Evolutionary conservation across 495 filamentous ascomycete species (phyloP), one percentile per base, ranked within the genome.

Genomic region (Clavariopsis aquatica): DNA sequence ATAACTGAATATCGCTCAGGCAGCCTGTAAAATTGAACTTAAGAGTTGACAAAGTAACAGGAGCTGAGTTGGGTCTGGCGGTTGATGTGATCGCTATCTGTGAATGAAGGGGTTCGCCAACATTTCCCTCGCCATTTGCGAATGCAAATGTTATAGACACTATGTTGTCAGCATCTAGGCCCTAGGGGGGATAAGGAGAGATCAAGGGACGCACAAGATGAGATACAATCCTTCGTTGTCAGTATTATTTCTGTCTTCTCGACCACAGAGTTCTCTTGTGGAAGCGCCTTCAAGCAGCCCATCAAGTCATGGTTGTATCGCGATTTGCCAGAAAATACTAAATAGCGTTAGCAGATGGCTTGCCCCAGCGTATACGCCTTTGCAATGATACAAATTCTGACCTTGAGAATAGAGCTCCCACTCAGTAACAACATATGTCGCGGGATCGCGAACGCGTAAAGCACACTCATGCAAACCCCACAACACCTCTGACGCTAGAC

Each of bases 391-490:
- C 38, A 19, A 6, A 12, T 24, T 43, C 88, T 74, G 73, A 92
- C 89, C 78, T 62, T 76, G 79, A 68, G 86, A 87, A 62, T 90
- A 76, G 31, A 96, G 80, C 71, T 97, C 93, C 85, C 92, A 93
- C 56, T 91, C 87, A n/a, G 93, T 87, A 36, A 84, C 82, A 27
- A 96, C 71, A 10, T 93, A 76, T 15, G 85, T 82, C 43, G 87
- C 86, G 13, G 79, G 79, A 66, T 92, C 85, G 13, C 85, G 83
- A 13, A 81, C 73, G 53, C 82, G 81, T 0, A 80, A 69, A 3
- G 93, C 93, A 64, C 88, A 90, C 60, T 90, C 81, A 67, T 91
- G 83, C 43, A 96, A 78, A 10, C 81, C 79, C 88, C 88, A 90
- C 57, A 85, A 81, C 53, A 94, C 80, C 47, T 88, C 86, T 72